Conservation (phyloP, 1,284 basidiomycete species). For the Ganoderma leucocontextum region DNA sequence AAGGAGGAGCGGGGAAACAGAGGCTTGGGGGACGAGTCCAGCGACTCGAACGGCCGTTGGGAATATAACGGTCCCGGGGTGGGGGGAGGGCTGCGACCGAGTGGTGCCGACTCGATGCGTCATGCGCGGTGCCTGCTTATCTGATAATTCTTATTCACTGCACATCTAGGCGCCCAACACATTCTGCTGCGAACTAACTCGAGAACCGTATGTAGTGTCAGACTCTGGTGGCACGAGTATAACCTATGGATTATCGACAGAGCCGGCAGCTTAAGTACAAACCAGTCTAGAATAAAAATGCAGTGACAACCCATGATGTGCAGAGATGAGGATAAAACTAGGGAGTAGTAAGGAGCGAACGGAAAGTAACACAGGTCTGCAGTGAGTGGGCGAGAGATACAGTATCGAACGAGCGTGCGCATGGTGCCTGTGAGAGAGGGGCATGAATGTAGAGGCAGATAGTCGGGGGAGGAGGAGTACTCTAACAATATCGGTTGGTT, state of each 20-base stretch:
- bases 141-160: conserved; percentile 31
- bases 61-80: conserved; percentile 8
- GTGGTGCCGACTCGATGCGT: conserved; percentile 33
- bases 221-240: neutral
- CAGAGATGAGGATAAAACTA: conserved; percentile 26
- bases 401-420: conserved; percentile 33
- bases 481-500: conserved; percentile 31
- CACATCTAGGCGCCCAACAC: conserved; percentile 19
- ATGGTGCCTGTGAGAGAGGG: conserved; percentile 26
- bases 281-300: conserved; percentile 36
- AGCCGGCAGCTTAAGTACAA: conserved; percentile 34
- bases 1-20: conserved; percentile 10
- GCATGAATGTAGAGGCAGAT: conserved; percentile 22
- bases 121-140: conserved; percentile 31
- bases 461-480: conserved; percentile 24
- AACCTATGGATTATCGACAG: conserved; percentile 30
- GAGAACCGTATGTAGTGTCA: neutral
- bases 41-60: conserved; percentile 26
- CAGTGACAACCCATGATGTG: conserved; percentile 33
- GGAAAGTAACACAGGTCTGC: conserved; percentile 32
- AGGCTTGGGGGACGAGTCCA: conserved; percentile 19
- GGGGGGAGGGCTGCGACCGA: conserved; percentile 13
- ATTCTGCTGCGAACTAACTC: neutral
- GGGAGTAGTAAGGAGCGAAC: conserved; percentile 32
- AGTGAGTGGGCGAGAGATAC: conserved; percentile 30